These are phyloP conservation scores for Coprinopsis cinerea DNA, from an alignment of 768 basidiomycete genomes.

Conservation along the genomic window DNA sequence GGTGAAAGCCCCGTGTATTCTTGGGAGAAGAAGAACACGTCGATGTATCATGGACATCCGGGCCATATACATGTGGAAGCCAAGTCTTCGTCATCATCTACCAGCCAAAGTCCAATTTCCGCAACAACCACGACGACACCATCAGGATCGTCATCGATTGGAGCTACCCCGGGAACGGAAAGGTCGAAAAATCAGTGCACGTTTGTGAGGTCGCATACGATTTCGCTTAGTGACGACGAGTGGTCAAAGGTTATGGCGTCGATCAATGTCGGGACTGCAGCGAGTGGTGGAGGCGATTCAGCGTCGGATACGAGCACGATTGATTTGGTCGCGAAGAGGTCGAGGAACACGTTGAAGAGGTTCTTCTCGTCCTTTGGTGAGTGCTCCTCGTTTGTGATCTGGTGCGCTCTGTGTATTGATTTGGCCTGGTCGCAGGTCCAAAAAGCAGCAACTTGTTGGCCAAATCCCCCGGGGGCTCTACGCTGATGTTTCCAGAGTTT, in stretches of 20 bases:
- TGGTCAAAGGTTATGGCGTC: slow-evolving; percentile 3
- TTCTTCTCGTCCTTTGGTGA: slow-evolving; percentile 9
- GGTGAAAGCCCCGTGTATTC: not conserved
- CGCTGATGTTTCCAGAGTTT: not conserved
- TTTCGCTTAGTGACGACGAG: slow-evolving; percentile 7
- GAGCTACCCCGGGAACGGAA: not conserved
- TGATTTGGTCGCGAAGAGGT: slow-evolving; percentile 1
- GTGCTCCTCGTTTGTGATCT: not conserved
- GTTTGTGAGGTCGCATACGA: slow-evolving; percentile 5
- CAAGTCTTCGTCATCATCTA: not conserved
- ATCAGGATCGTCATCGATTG: no score
- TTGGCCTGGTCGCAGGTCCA: no score
- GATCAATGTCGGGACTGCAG: not conserved
- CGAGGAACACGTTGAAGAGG: slow-evolving; percentile 5
- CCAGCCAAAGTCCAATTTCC: no score
- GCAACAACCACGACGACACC: no score
- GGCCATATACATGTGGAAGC: slow-evolving; percentile 6
- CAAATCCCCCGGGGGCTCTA: no score
- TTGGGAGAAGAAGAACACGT: slow-evolving; percentile 5
- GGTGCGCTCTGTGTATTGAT: no score
- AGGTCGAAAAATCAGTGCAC: slow-evolving; percentile 8
- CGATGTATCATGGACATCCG: no score
- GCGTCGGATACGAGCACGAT: slow-evolving; percentile 1
- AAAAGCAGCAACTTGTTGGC: no score
- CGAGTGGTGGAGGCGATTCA: no score